Evolutionary conservation across 257 asterid genomes (phyloP).

Genomic region (Avicennia marina): DNA sequence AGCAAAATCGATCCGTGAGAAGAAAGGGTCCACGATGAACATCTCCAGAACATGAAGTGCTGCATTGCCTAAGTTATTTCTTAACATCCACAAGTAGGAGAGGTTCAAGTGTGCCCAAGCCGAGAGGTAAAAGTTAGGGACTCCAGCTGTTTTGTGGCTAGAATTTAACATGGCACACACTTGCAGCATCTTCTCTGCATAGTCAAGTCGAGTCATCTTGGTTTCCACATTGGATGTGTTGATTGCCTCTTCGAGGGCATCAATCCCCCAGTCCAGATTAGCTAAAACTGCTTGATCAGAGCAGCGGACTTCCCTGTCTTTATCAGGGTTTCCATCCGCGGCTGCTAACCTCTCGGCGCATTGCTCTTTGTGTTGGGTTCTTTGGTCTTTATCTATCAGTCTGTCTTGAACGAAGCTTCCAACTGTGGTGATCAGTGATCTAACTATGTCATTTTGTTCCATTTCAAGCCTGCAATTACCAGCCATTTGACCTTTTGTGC

Average conservation of each 20-base stretch:
- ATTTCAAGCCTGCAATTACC: conserved; percentile 48
- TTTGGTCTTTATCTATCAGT: conserved; percentile 42
- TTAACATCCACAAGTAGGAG: conserved; percentile 56
- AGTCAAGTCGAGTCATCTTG: conserved; percentile 64
- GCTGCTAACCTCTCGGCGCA: conserved; percentile 86
- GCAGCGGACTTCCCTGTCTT: conserved; percentile 46
- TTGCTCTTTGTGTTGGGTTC: conserved; percentile 58
- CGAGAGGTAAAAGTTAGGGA: conserved; percentile 71
- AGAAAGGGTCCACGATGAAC: conserved; percentile 68
- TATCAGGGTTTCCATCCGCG: conserved; percentile 40
- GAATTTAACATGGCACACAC: conserved; percentile 73
- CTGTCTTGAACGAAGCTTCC: conserved; percentile 65
- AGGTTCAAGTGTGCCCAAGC: conserved; percentile 84
- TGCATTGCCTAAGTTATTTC: conserved; percentile 33
- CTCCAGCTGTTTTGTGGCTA: conserved; percentile 62
- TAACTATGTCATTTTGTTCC: conserved; percentile 59
- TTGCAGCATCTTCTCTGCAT: conserved; percentile 79
- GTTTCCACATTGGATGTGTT: conserved; percentile 60
- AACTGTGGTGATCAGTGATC: conserved; percentile 38
- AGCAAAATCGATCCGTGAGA: conserved; percentile 74
- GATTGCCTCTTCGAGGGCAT: conserved; percentile 82
- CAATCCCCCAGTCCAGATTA: conserved; percentile 85
- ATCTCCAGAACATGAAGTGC: conserved; percentile 60
- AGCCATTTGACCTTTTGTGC: conserved; percentile 21
- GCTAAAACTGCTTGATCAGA: conserved; percentile 86